Base-by-base conservation (phyloP, 176 grass and related monocot species). In the Zea luxurians region DNA sequence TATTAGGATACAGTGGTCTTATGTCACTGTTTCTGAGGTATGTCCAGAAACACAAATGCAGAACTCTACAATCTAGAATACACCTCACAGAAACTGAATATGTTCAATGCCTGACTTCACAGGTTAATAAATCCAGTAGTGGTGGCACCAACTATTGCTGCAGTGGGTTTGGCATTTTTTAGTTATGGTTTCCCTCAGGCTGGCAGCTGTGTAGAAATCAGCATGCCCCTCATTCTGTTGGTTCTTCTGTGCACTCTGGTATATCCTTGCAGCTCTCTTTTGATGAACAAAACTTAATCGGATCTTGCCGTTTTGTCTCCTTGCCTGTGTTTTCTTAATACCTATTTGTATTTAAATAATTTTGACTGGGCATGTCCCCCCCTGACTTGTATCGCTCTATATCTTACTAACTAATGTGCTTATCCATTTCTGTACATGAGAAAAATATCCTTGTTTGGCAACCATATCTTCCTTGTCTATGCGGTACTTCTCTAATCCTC, bases 1-100 rank as follows among this genome's bases (percentile, higher is more conserved):
- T 99, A 72, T 89, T 99, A 75, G 96, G 92, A 61, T 99, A 99
- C 55, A 89, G 86, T 84, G 96, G 96, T 80, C 81, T 99, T 73
- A 99, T 99, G 92, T 95, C 96, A 87, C 88, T 99, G 79, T 86
- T 99, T 80, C 64, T 99, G 45, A 95, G 96, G 96, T 99, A 91
- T 67, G 78, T 66, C 12, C 64, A 84, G 45, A 61, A 82, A 66
- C 41, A 13, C 42, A 41, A 12, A 59, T 59, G n/a, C 27, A 20
- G 49, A 67, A 52, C 49, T 72, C 71, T 45, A 63, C 45, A 80
- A 16, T 77, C 13, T 81, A 60, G 13, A 70, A 49, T 60, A 80
- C 17, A 66, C n/a, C 50, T 15, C 41, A 41, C 20, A 10, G 78
- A 75, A 70, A 76, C 58, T 63, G 9, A 65, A 46, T 77, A 64